These are phyloP conservation scores for Chalaropsis ovoidea DNA, from an alignment of 2,329 filamentous ascomycete species.

Conservation along the genomic window DNA sequence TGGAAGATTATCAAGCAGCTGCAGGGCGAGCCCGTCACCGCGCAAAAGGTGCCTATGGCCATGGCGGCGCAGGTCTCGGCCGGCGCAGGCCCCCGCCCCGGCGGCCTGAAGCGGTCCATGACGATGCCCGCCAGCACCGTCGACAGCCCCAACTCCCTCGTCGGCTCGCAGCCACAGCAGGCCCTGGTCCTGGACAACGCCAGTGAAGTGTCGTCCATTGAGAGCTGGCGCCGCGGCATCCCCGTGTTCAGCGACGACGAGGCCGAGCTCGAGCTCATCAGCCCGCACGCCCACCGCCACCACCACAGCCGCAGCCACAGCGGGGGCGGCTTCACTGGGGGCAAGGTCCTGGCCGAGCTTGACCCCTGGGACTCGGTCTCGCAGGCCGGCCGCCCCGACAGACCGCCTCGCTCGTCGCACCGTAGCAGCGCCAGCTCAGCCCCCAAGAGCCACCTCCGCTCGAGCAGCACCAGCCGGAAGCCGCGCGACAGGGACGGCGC, in stretches of 20 bases:
- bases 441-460: constrained; percentile 10
- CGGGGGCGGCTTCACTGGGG: constrained; percentile 28
- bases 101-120: constrained; percentile 11
- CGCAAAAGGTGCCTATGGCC: constrained; percentile 30
- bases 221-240: constrained; percentile 46
- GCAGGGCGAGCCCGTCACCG: constrained; percentile 33
- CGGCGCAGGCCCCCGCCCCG: not conserved
- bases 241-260: constrained; percentile 37
- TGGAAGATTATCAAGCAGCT: constrained; percentile 96
- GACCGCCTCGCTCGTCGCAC: constrained; percentile 25
- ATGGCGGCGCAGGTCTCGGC: constrained; percentile 19
- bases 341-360: constrained; percentile 37
- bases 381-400: constrained; percentile 27
- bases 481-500: constrained; percentile 26
- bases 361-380: constrained; percentile 29
- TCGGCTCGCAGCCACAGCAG: constrained; percentile 35
- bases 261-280: constrained; percentile 49
- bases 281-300: constrained; percentile 43
- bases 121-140: constrained; percentile 25
- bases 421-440: constrained; percentile 23
- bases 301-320: constrained; percentile 30
- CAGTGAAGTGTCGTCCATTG: constrained; percentile 46
- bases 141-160: constrained; percentile 31
- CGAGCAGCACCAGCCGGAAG: constrained; percentile 29
- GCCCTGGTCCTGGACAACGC: constrained; percentile 43